Percentiles rank a stretch among this genome's conserved stretches.
phyloP scores from a whole-genome alignment of 768 basidiomycete species.

The Lanmaoa pseudosensibilis region DNA sequence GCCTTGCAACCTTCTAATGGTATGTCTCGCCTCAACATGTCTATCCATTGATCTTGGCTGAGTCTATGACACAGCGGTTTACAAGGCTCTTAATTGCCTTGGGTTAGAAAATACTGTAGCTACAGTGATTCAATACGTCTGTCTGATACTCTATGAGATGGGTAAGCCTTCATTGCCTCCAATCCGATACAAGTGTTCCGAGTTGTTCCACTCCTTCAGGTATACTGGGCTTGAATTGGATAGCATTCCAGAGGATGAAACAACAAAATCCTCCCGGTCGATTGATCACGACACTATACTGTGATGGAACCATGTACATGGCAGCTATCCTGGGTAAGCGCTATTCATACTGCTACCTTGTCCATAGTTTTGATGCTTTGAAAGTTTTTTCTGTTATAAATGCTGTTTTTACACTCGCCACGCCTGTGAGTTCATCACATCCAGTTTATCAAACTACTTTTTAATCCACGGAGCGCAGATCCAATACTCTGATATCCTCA shows the following conservation, averaged over 20 bases:
- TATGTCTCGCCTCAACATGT: background rate
- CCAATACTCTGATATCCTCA: constrained; percentile 17
- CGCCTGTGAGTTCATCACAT: constrained; percentile 3
- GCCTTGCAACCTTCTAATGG: background rate
- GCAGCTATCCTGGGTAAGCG: constrained; percentile 15
- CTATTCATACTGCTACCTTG: background rate
- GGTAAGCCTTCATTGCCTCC: background rate
- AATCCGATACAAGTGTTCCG: background rate
- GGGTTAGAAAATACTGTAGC: constrained; percentile 2
- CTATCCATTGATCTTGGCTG: background rate
- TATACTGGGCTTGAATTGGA: constrained; percentile 17
- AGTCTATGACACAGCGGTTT: constrained; percentile 6
- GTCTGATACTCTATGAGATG: constrained; percentile 18
- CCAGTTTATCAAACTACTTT: background rate
- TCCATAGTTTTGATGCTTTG: background rate
- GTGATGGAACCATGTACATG: constrained; percentile 22
- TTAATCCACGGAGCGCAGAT: constrained; percentile 1
- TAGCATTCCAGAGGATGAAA: constrained; percentile 19
- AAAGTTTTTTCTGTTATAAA: constrained; percentile 20
- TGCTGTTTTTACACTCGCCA: constrained; percentile 10
- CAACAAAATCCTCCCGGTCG: constrained; percentile 5
- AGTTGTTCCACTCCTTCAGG: constrained; percentile 4
- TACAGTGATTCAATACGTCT: constrained; percentile 9
- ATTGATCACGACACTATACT: constrained; percentile 13
- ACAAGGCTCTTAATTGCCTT: constrained; percentile 10